Conservation (phyloP, 352 stramenopile species). For the Thalassiosira mediterranea region DNA sequence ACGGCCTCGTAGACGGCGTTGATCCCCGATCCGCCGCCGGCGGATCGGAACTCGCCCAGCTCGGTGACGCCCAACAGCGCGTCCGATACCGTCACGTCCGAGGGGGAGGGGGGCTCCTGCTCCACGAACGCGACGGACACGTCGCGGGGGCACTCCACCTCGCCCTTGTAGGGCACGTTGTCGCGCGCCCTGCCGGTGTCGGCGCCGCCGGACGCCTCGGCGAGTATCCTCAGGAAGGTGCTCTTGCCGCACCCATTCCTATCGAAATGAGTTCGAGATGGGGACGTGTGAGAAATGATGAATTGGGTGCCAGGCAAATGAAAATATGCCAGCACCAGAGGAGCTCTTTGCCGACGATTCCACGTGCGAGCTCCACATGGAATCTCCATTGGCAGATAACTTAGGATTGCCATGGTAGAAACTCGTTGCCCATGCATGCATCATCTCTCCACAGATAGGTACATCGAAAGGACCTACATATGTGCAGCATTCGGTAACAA, state of each 20-base stretch:
- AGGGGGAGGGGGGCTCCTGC: constrained; percentile 73
- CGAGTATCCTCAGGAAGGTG: constrained; percentile 76
- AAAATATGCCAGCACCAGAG: too few species aligned
- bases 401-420: too few species aligned
- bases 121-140: constrained; percentile 74
- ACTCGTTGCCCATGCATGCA: too few species aligned
- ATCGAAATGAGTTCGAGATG: too few species aligned
- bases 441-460: too few species aligned
- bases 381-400: too few species aligned
- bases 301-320: too few species aligned
- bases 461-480: too few species aligned
- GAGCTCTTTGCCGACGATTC: too few species aligned
- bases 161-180: constrained; percentile 67
- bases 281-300: too few species aligned
- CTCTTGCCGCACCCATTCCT: constrained; percentile 64
- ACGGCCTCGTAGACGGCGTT: constrained; percentile 65
- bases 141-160: constrained; percentile 52
- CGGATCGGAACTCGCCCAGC: not conserved
- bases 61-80: constrained; percentile 67
- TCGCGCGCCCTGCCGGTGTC: constrained; percentile 26
- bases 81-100: constrained; percentile 72
- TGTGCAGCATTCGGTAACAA: too few species aligned
- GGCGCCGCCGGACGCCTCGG: constrained; percentile 48
- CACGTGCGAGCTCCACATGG: too few species aligned
- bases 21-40: constrained; percentile 6